Base-by-base conservation (phyloP, 371 early-diverging fungal genomes). In the Lichtheimia hyalospora region DNA sequence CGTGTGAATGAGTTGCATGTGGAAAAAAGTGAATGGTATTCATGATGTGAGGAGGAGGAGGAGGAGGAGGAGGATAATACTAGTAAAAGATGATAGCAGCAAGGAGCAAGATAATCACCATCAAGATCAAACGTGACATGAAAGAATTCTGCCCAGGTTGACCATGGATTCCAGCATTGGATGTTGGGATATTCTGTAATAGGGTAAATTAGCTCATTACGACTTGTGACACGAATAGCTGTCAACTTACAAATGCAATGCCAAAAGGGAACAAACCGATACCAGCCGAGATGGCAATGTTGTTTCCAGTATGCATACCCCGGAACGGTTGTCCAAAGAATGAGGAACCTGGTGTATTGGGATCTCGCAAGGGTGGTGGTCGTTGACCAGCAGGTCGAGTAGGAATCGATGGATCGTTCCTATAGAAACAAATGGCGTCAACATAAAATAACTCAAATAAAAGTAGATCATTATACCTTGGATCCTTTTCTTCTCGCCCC, bases 311-410 rank as follows among this genome's bases (percentile, higher is more conserved):
- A 50, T 63, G 82, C 68, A 23, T 77, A 70, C 71, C 83, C 77
- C 57, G 81, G 66, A 66, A 77, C 52, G 72, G 74, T 60, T 61
- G 80, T 46, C 77, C 77, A 67, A 70, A 74, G 46, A 71, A 71
- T 23, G 67, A 70, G 27, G 78, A 63, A 6, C 46, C 18, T 18
- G 66, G 74, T 52, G 65, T 70, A 51, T 73, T 74, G 46, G 77
- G 81, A 58, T 81, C 79, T 40, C 81, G 72, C 27, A 83, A 69
- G 23, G 86, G 86, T 25, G 84, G 79, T 49, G 88, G 88, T 27
- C 89, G 74, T 64, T 86, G 89, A 48, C 88, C 89, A 15, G 87
- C 80, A 21, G 89, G 89, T 24, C 89, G 79, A 48, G 77, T 83
- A 20, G 89, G 89, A 28, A 87, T 81, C 34, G 81, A 77, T 24